phyloP scores from a whole-genome alignment of 1,284 basidiomycete genomes.

The Chalciporus sp. region DNA sequence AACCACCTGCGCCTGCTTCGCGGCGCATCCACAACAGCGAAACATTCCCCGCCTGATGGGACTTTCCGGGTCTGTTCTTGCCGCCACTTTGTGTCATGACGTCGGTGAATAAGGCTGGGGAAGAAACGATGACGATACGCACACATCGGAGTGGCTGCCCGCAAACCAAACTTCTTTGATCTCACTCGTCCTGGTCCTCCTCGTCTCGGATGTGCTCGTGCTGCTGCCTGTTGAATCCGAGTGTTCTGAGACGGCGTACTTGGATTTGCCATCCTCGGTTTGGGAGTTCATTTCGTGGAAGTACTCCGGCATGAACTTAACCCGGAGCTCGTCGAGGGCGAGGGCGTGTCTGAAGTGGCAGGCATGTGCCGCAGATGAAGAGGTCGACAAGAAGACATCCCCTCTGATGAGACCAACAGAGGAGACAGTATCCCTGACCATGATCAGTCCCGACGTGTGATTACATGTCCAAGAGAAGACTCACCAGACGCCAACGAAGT shows the following conservation, averaged over 20 bases:
- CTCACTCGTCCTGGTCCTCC: constrained; percentile 4
- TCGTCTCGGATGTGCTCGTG: neutral
- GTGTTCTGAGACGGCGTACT: constrained; percentile 5
- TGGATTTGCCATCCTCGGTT: constrained; percentile 8
- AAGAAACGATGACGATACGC: constrained; percentile 2
- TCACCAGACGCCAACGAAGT: constrained; percentile 47
- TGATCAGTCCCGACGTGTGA: neutral
- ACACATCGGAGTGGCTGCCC: constrained; percentile 38
- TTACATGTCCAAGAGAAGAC: neutral
- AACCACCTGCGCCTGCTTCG: constrained; percentile 25
- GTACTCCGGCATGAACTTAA: constrained; percentile 47
- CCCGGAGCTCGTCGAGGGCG: constrained; percentile 42
- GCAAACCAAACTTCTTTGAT: constrained; percentile 39
- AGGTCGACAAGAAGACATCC: constrained; percentile 30
- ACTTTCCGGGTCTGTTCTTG: constrained; percentile 13
- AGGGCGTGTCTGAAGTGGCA: constrained; percentile 44
- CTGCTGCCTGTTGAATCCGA: neutral
- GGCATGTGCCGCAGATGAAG: constrained; percentile 26
- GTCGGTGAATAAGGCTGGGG: neutral
- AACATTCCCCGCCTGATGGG: constrained; percentile 25
- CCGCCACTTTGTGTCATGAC: constrained; percentile 21
- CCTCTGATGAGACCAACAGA: constrained; percentile 34
- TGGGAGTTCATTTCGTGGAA: constrained; percentile 30
- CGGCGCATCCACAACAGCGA: constrained; percentile 33
- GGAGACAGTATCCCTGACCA: constrained; percentile 46